A percentile compares a stretch with the other conserved stretches of the same genome.
phyloP scores from a whole-genome alignment of 805 yeast species.

The Zygosaccharomyces rouxii region DNA sequence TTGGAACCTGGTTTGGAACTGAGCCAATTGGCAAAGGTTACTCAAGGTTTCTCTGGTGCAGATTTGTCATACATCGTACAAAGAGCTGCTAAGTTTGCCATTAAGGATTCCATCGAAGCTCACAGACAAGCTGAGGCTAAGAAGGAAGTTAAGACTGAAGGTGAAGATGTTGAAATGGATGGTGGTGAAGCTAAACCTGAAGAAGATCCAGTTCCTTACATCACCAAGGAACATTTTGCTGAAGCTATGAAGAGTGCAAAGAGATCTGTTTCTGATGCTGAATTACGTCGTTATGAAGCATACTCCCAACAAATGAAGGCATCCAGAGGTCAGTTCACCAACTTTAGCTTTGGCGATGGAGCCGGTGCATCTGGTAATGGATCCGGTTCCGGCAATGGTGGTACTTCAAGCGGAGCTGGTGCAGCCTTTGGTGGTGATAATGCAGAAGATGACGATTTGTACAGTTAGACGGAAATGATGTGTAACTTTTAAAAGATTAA shows the following conservation, averaged over 20 bases:
- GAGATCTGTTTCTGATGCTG: conserved; percentile 95
- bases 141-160: conserved; percentile 41
- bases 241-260: conserved; percentile 99
- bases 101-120: conserved; percentile 95
- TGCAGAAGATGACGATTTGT: conserved; percentile 63
- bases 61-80: conserved; percentile 95
- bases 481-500: conserved; percentile 4
- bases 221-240: conserved; percentile 90
- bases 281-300: conserved; percentile 96
- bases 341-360: conserved; percentile 73
- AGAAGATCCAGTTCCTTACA: conserved; percentile 93
- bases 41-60: conserved; percentile 99
- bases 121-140: conserved; percentile 44
- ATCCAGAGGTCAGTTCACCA: conserved; percentile 90
- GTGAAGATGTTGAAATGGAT: conserved; percentile 44
- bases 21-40: conserved; percentile 81
- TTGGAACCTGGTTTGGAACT: conserved; percentile 94
- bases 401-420: conserved; percentile 35
- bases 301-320: conserved; percentile 95
- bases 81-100: conserved; percentile 98
- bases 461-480: conserved; percentile 36
- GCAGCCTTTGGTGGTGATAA: conserved; percentile 40
- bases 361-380: conserved; percentile 42
- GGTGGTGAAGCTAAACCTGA: conserved; percentile 32
- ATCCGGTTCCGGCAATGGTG: conserved; percentile 33